These are phyloP conservation scores for Nannochloris sp. DNA, from an alignment of 139 green algal genomes.

Conservation along the genomic window DNA sequence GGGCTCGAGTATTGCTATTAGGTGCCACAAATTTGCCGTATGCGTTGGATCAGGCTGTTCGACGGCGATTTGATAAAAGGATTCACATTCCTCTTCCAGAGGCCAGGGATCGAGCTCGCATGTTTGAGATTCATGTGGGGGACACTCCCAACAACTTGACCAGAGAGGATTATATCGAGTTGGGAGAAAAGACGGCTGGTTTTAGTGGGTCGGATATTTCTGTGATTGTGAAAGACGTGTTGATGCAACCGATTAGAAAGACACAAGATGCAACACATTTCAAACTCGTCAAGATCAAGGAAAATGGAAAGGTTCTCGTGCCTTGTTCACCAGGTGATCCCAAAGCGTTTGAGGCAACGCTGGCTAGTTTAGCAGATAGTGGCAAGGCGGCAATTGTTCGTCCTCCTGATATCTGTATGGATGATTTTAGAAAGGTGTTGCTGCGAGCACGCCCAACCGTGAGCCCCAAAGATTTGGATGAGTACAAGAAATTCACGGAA, in stretches of 20 bases:
- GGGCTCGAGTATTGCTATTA: constrained; percentile 65
- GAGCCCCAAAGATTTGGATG: constrained; percentile 65
- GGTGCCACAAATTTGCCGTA: constrained; percentile 97
- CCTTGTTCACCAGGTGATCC: constrained; percentile 72
- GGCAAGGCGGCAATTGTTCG: constrained; percentile 40
- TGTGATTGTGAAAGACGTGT: constrained; percentile 89
- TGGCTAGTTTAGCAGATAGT: constrained; percentile 70
- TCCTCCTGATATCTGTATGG: constrained; percentile 65
- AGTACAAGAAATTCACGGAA: constrained; percentile 84
- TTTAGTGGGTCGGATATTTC: constrained; percentile 81
- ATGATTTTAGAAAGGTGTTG: constrained; percentile 85
- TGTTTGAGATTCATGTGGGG: constrained; percentile 95
- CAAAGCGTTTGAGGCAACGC: constrained; percentile 47
- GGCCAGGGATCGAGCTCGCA: constrained; percentile 67
- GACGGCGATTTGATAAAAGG: constrained; percentile 84
- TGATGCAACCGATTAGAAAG: constrained; percentile 95
- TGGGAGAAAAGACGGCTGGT: constrained; percentile 74
- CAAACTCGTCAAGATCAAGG: constrained; percentile 14
- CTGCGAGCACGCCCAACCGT: constrained; percentile 85
- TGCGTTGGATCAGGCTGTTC: constrained; percentile 85
- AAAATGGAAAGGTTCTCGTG: constrained; percentile 28
- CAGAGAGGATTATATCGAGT: constrained; percentile 69
- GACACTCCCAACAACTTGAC: constrained; percentile 82
- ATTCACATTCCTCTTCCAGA: constrained; percentile 99
- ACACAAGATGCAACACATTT: constrained; percentile 92